These are phyloP conservation scores for Xylaria longipes DNA, from an alignment of 495 filamentous ascomycete genomes.

Conservation along the genomic window DNA sequence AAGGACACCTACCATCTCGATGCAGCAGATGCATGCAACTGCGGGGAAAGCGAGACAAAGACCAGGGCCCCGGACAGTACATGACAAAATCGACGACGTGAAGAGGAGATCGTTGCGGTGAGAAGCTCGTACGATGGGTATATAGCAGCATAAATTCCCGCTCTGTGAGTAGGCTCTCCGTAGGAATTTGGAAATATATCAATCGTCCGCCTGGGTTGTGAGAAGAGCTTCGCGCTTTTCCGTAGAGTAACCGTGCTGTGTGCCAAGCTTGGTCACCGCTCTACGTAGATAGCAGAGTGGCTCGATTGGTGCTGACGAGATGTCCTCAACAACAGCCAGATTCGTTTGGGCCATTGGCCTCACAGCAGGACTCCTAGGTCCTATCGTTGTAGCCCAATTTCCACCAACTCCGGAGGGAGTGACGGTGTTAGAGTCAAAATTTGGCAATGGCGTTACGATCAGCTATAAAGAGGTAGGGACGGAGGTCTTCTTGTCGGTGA, in stretches of 20 bases:
- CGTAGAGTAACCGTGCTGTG: not conserved
- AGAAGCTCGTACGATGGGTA: not conserved
- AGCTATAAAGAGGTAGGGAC: slow-evolving; percentile 66
- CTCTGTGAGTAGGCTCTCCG: not conserved
- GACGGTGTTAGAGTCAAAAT: slow-evolving; percentile 62
- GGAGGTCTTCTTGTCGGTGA: slow-evolving; percentile 6
- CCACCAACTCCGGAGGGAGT: slow-evolving; percentile 61
- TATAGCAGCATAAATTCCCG: not conserved
- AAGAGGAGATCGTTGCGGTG: slow-evolving; percentile 19
- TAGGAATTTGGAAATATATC: not conserved
- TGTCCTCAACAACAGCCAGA: slow-evolving; percentile 1
- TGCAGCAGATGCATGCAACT: slow-evolving; percentile 20
- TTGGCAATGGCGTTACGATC: slow-evolving; percentile 64
- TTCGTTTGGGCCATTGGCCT: slow-evolving; percentile 20
- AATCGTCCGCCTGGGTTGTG: not conserved
- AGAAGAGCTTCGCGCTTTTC: slow-evolving; percentile 3
- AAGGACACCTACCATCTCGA: slow-evolving; percentile 1
- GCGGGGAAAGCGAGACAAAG: slow-evolving; percentile 3
- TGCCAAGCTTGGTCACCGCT: not conserved
- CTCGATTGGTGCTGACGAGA: not conserved
- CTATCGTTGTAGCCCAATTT: slow-evolving; percentile 53
- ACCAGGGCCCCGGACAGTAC: slow-evolving; percentile 12
- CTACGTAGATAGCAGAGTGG: slow-evolving; percentile 13
- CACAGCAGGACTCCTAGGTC: slow-evolving; percentile 12
- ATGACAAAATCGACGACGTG: slow-evolving; percentile 6